Base-by-base conservation (phyloP, 805 yeast genomes). In the Pichia cabralensis region DNA sequence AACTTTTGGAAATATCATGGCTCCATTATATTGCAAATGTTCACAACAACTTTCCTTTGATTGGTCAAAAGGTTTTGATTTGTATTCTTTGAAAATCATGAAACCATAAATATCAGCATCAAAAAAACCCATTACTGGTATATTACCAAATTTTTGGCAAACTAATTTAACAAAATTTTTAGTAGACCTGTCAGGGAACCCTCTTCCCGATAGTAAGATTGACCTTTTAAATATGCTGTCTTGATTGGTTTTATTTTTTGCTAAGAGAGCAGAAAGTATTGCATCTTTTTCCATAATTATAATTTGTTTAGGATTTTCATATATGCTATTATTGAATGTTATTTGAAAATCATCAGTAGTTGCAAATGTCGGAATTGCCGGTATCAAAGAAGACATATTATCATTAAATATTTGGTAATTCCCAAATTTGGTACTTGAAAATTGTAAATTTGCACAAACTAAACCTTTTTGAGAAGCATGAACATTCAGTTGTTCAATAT, bases 101-200 rank as follows among this genome's bases (percentile, higher is more conserved):
- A 75, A 47, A 0, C 86, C 86, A 48, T 73, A 73, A 3, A 80
- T 69, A 44, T 79, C 86, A 12, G 79, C 66, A 48, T 79, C 86
- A 19, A 76, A 74, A 22, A 71, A 58, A 1, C 69, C 74, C 15
- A 50, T 48, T 1, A 73, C 48, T 1, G 70, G 71, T 1, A 62
- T 47, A 0, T 32, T 8, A 0, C 19, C 8, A 17, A 34, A 46
- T 13, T 37, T 43, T 1, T 43, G 31, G 0, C 63, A 59, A n/a
- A 53, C 40, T 14, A 46, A 39, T 4, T 41, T 32, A 2, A 37
- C 25, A 36, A 76, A 65, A 17, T 47, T 42, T 31, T 64, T 58
- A 0, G 84, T 76, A 6, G 68, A 52, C 10, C 60, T 46, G 48
- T 79, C 86, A 1, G 86, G 84, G 45, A 62, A 76, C 5, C 86